Base-by-base conservation (phyloP, 2,329 filamentous ascomycete genomes). In the Botrytis pseudocinerea region DNA sequence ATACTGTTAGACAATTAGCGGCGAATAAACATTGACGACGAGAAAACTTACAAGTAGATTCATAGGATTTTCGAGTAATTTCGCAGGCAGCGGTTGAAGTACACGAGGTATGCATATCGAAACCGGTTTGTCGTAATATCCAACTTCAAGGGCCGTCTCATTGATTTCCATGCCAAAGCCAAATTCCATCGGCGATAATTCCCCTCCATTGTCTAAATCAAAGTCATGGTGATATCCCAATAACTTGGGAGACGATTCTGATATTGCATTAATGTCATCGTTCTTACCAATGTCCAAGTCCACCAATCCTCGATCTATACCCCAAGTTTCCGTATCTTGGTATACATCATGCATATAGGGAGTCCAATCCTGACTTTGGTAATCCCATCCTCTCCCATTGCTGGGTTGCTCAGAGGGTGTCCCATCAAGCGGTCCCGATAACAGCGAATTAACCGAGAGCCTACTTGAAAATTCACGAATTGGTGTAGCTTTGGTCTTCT, bases 261-360 rank as follows among this genome's bases (percentile, higher is more conserved):
- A 86, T 57, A 95, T 90, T 25, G 92, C 92, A 68, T 87, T 87
- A 44, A 83, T 82, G 76, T 95, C 93, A 78, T 94, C 88, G 77
- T 95, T 95, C 69, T 86, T 88, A 42, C 89, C 89, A 1, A 92
- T 83, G 77, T 95, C 93, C 32, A 89, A 82, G 81, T 95, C 93
- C 16, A 87, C 86, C 74, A 89, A 85, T 0, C 93, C 93, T 72
- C 88, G 85, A 78, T 95, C 93, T 74, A 92, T 87, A 9, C 93
- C 93, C 79, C 92, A 94, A 61, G 85, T 88, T 10, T 82, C 86
- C 51, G 82, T 82, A 76, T 84, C 79, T 74, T 83, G 73, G 61
- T 76, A 77, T 9, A 74, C 74, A 59, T 79, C 78, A 74, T 65
- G 57, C 40, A 59, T 40, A 2, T 60, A 57, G 5, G 70, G 70